phyloP scores from a whole-genome alignment of 495 filamentous ascomycete genomes.

The Hypoxylon subgilvum region DNA sequence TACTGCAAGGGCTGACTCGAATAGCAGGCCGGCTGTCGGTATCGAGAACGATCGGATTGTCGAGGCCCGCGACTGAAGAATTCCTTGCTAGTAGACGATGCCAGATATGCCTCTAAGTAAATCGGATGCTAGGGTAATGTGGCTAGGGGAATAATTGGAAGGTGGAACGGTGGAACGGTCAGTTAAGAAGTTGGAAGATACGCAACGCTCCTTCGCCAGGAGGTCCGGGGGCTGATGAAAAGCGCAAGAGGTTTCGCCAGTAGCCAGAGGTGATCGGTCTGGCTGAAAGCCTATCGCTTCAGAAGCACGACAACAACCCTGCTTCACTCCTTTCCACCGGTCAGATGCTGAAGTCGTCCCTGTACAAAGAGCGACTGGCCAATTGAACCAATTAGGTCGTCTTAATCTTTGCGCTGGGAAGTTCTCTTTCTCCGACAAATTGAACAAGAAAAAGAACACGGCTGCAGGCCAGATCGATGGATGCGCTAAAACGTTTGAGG shows the following conservation, averaged over 20 bases:
- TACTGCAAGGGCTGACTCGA: constrained; percentile 6
- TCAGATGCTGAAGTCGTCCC: constrained; percentile 12
- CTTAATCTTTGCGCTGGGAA: constrained; percentile 13
- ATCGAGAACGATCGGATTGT: constrained; percentile 3
- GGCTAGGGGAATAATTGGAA: constrained; percentile 2
- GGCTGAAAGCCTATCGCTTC: constrained; percentile 1
- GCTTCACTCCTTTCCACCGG: constrained; percentile 18
- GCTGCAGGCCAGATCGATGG: constrained; percentile 1
- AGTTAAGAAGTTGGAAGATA: constrained; percentile 14
- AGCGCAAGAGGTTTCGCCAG: too few species aligned
- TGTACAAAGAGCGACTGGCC: constrained; percentile 25
- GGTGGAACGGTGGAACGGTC: not conserved
- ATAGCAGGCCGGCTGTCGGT: constrained; percentile 1
- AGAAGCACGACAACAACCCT: constrained; percentile 10
- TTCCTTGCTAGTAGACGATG: constrained; percentile 2
- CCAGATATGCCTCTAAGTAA: not conserved
- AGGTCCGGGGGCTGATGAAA: not conserved
- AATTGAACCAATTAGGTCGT: constrained; percentile 28
- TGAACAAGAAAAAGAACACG: constrained; percentile 15
- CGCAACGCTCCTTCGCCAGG: constrained; percentile 22
- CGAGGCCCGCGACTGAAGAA: constrained; percentile 3
- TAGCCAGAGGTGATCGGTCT: too few species aligned
- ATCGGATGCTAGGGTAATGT: not conserved
- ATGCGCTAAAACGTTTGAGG: constrained; percentile 18
- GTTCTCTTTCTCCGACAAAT: constrained; percentile 26